These are phyloP conservation scores for Exophiala phaeomuriformis DNA, from an alignment of 2,329 filamentous ascomycete genomes.

Conservation along the genomic window DNA sequence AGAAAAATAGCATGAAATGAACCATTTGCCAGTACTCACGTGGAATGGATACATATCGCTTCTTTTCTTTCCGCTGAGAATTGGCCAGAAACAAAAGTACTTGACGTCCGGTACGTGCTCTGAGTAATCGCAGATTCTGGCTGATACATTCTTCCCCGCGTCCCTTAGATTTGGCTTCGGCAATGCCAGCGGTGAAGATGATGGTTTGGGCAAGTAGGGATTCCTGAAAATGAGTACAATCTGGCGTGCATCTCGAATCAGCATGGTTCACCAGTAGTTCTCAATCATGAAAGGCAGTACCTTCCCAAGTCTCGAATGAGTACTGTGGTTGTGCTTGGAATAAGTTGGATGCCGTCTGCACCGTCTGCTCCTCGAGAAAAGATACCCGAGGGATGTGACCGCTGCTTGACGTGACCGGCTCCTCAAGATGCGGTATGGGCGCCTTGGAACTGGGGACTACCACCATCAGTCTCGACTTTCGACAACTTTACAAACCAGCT, in stretches of 20 bases:
- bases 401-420: slow-evolving; percentile 34
- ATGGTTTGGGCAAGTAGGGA: slow-evolving; percentile 35
- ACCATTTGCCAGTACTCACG: slow-evolving; percentile 24
- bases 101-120: slow-evolving; percentile 32
- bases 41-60: slow-evolving; percentile 38
- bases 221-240: slow-evolving; percentile 39
- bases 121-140: slow-evolving; percentile 38
- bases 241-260: slow-evolving; percentile 21
- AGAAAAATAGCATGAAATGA: too few relatives aligned
- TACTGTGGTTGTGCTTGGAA: slow-evolving; percentile 38
- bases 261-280: neutral
- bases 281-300: slow-evolving; percentile 24
- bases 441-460: slow-evolving; percentile 34
- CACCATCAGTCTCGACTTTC: neutral
- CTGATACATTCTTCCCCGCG: slow-evolving; percentile 41
- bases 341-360: slow-evolving; percentile 34
- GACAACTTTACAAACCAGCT: neutral
- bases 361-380: slow-evolving; percentile 40
- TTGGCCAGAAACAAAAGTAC: slow-evolving; percentile 38
- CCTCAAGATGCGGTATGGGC: slow-evolving; percentile 39
- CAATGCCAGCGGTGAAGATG: slow-evolving; percentile 37
- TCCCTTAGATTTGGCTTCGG: slow-evolving; percentile 39
- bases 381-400: slow-evolving; percentile 34
- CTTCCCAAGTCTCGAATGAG: slow-evolving; percentile 38
- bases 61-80: slow-evolving; percentile 36